Percentiles rank a stretch among this genome's conserved stretches.
Conservation (phyloP, 352 stramenopile species). For the Pythium apleroticum region DNA sequence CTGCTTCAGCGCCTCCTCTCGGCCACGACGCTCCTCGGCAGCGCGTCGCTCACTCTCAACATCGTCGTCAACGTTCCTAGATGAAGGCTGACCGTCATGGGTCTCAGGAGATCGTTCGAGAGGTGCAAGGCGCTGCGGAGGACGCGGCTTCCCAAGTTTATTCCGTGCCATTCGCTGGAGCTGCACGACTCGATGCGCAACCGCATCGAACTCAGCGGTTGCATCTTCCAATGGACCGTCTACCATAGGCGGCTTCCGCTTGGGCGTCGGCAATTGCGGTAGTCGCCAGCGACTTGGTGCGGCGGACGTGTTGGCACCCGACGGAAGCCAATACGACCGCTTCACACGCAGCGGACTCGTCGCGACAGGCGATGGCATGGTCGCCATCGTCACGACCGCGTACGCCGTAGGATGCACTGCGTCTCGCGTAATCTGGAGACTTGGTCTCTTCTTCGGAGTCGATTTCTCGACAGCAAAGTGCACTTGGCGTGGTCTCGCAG, state of each 20-base stretch:
- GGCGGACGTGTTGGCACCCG: constrained; percentile 26
- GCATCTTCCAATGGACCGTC: not conserved
- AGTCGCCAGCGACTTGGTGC: not conserved
- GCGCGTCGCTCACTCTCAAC: not conserved
- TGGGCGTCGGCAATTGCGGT: constrained; percentile 3
- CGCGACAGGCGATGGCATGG: constrained; percentile 21
- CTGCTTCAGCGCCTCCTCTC: constrained; percentile 6
- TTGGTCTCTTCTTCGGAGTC: not conserved
- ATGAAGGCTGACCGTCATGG: not conserved
- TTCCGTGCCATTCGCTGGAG: constrained; percentile 18
- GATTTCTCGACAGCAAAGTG: not conserved
- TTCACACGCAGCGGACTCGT: constrained; percentile 34
- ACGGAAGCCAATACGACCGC: constrained; percentile 72
- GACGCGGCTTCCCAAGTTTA: constrained; percentile 8
- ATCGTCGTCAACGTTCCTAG: not conserved
- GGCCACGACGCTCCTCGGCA: constrained; percentile 6
- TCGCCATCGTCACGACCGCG: constrained; percentile 19
- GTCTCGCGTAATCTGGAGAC: not conserved
- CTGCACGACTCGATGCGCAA: constrained; percentile 6
- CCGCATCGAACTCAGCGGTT: not conserved
- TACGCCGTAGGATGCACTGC: not conserved
- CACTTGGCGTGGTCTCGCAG: not conserved
- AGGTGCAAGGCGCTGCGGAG: constrained; percentile 15
- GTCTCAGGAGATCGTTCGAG: constrained; percentile 4
- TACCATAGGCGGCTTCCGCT: not conserved